phyloP scores from a whole-genome alignment of 2,329 filamentous ascomycete genomes.

The Penicillium sp. region DNA sequence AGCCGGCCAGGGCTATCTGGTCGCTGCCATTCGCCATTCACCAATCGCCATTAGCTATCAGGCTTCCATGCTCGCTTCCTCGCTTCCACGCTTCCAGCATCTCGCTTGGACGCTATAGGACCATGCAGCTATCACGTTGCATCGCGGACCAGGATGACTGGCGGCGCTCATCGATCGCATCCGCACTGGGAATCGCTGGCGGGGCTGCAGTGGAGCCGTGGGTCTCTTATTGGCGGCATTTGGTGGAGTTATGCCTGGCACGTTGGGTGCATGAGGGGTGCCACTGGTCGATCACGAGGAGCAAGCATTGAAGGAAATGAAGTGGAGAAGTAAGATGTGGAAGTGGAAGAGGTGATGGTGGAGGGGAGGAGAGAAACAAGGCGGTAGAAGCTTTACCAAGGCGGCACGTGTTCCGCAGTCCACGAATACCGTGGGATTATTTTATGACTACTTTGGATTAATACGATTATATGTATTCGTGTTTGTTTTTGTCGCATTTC shows the following conservation, averaged over 20 bases:
- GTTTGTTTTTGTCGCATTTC: too few relatives aligned
- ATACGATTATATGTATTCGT: too few relatives aligned
- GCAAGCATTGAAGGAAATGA: background rate
- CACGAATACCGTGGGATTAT: background rate
- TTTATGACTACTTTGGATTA: too few relatives aligned
- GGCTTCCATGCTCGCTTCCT: too few relatives aligned
- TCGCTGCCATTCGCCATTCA: background rate
- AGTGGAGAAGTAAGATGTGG: background rate
- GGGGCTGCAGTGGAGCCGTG: conserved; percentile 3
- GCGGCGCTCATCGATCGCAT: conserved; percentile 5
- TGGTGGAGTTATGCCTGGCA: conserved; percentile 13
- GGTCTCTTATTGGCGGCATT: conserved; percentile 7
- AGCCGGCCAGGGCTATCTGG: background rate
- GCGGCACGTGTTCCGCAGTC: background rate
- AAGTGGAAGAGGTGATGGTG: background rate
- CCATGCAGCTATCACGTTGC: conserved; percentile 17
- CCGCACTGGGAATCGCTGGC: background rate
- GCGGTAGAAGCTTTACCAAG: background rate
- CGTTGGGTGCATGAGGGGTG: conserved; percentile 8
- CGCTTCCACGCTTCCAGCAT: too few relatives aligned
- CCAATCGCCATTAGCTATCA: background rate
- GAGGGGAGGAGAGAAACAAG: background rate
- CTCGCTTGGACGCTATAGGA: background rate
- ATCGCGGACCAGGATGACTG: conserved; percentile 19
- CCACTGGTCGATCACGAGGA: conserved; percentile 14